Evolutionary conservation across 768 basidiomycete genomes (phyloP).

Genomic region (Hirschioporus abietinus): DNA sequence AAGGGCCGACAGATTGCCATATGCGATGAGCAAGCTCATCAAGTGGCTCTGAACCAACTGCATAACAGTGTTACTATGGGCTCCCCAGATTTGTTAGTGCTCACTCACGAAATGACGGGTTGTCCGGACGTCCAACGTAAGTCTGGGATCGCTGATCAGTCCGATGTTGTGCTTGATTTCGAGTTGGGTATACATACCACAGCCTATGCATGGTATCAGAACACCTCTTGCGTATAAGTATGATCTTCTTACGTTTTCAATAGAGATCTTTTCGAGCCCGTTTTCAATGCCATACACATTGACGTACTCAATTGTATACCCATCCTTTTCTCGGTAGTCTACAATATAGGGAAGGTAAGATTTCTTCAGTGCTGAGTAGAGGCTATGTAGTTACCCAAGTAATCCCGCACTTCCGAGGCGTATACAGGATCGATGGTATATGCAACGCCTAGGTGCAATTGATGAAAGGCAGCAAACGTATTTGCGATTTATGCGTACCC

Average conservation of each 20-base stretch:
- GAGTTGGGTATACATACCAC: slow-evolving; percentile 11
- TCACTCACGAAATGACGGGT: slow-evolving; percentile 78
- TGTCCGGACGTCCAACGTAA: slow-evolving; percentile 83
- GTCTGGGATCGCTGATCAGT: slow-evolving; percentile 42
- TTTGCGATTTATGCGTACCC: slow-evolving; percentile 42
- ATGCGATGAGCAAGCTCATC: slow-evolving; percentile 63
- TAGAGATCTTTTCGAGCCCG: slow-evolving; percentile 48
- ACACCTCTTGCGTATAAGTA: slow-evolving; percentile 1
- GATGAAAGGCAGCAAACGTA: background rate
- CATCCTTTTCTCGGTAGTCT: slow-evolving; percentile 93
- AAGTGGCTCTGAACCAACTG: slow-evolving; percentile 84
- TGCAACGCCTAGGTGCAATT: slow-evolving; percentile 53
- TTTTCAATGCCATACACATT: slow-evolving; percentile 62
- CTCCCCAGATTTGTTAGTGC: background rate
- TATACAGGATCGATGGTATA: slow-evolving; percentile 81
- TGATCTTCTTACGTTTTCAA: slow-evolving; percentile 41
- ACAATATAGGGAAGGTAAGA: slow-evolving; percentile 10
- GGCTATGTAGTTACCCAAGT: slow-evolving; percentile 63
- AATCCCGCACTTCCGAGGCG: slow-evolving; percentile 72
- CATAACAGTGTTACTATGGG: background rate
- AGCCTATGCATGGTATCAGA: slow-evolving; percentile 3
- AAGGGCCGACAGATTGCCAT: slow-evolving; percentile 74
- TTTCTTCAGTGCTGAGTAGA: background rate
- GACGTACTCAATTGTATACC: slow-evolving; percentile 79
- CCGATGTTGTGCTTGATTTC: slow-evolving; percentile 44